These are phyloP conservation scores for Aspergillus hiratsukae DNA, from an alignment of 2,329 filamentous ascomycete genomes.

Conservation along the genomic window DNA sequence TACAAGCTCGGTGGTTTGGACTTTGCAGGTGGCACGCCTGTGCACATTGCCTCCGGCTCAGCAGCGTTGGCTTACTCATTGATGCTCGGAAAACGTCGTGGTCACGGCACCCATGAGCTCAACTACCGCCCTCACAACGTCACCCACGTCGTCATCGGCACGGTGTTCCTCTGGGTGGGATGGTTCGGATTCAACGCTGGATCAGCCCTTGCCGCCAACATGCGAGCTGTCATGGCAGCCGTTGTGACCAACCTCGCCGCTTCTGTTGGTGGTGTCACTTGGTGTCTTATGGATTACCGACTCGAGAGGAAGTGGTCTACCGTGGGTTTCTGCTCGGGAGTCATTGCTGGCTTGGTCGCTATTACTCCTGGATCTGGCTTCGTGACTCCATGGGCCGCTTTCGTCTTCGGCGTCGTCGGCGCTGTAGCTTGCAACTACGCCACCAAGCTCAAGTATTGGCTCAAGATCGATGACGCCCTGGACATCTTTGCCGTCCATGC, in stretches of 20 bases:
- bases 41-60: constrained; percentile 79
- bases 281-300: constrained; percentile 84
- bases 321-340: constrained; percentile 87
- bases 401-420: constrained; percentile 72
- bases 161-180: constrained; percentile 90
- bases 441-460: constrained; percentile 82
- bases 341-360: constrained; percentile 79
- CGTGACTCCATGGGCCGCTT: constrained; percentile 78
- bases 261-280: constrained; percentile 78
- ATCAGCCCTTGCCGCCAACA: constrained; percentile 72
- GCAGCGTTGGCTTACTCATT: constrained; percentile 86
- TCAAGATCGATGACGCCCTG: constrained; percentile 76
- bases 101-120: constrained; percentile 80
- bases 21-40: constrained; percentile 85
- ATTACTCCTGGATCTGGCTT: constrained; percentile 86
- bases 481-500: constrained; percentile 85
- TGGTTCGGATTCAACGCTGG: constrained; percentile 96
- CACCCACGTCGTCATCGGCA: constrained; percentile 86
- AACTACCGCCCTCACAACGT: constrained; percentile 93
- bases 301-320: constrained; percentile 89
- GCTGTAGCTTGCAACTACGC: constrained; percentile 80
- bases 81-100: constrained; percentile 81
- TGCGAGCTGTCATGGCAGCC: constrained; percentile 81
- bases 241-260: constrained; percentile 82
- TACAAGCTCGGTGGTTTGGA: constrained; percentile 76